phyloP scores from a whole-genome alignment of 2,329 filamentous ascomycete genomes.

The Harringtonia lauricola region DNA sequence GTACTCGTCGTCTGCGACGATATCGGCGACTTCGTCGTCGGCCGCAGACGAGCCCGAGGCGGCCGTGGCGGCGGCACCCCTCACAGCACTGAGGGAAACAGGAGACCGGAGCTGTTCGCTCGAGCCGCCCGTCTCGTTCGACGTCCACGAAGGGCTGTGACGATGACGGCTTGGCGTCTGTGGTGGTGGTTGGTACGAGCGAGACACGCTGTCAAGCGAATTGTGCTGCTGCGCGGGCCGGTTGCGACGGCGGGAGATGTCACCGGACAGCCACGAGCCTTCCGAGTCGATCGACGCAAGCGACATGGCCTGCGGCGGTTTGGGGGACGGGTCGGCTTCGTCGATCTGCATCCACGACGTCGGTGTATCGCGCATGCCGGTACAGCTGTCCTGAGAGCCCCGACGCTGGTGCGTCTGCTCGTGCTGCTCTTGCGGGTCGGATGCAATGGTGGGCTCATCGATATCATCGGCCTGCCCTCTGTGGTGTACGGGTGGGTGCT shows the following conservation, averaged over 20 bases:
- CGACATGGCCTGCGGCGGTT: constrained; percentile 66
- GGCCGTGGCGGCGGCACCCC: neutral
- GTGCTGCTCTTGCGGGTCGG: neutral
- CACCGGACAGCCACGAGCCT: constrained; percentile 87
- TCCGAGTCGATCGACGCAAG: constrained; percentile 92
- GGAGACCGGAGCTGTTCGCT: constrained; percentile 21
- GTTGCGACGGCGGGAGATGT: constrained; percentile 28
- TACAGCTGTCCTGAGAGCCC: neutral
- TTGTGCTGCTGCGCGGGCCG: constrained; percentile 27
- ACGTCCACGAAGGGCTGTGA: constrained; percentile 26
- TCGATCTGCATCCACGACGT: constrained; percentile 27
- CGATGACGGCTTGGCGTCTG: constrained; percentile 28
- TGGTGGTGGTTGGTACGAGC: constrained; percentile 28
- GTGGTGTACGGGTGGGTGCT: too few relatives aligned
- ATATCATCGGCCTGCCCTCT: constrained; percentile 43
- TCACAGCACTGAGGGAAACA: neutral
- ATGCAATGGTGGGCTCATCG: constrained; percentile 8
- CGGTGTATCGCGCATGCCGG: constrained; percentile 29
- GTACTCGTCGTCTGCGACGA: constrained; percentile 61
- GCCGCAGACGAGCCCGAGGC: neutral
- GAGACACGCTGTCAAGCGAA: constrained; percentile 43
- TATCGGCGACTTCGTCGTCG: neutral
- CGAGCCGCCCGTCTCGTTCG: constrained; percentile 42
- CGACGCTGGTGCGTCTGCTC: constrained; percentile 15
- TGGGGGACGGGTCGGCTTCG: constrained; percentile 37